A percentile compares a stretch with the other conserved stretches of the same genome.
Conservation (phyloP, 148 eudicot species). For the Persicaria maculosa region DNA sequence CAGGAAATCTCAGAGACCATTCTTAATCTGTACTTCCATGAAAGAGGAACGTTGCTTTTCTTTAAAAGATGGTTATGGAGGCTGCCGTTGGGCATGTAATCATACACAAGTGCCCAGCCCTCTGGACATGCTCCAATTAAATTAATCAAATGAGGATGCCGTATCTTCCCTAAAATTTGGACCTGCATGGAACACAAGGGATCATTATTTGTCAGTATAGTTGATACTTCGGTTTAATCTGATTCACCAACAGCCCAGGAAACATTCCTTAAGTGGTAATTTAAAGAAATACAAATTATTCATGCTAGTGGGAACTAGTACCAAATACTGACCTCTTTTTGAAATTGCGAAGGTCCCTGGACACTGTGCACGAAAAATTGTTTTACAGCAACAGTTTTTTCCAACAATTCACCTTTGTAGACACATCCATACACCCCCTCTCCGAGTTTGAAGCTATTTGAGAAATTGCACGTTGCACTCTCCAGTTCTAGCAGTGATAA, state of each 20-base stretch:
- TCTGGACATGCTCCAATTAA: conserved; percentile 74
- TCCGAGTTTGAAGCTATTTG: conserved; percentile 65
- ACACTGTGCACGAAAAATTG: conserved; percentile 49
- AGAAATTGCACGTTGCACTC: conserved; percentile 75
- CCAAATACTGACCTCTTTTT: conserved; percentile 42
- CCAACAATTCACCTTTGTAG: conserved; percentile 75
- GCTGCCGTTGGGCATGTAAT: conserved; percentile 54
- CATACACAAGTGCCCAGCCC: conserved; percentile 67
- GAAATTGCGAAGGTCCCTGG: conserved; percentile 55
- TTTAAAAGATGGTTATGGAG: conserved; percentile 40
- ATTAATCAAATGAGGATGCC: conserved; percentile 63
- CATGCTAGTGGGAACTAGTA: background rate
- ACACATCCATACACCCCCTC: conserved; percentile 53
- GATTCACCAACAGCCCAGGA: background rate
- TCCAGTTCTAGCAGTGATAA: conserved; percentile 60
- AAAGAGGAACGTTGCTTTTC: conserved; percentile 37
- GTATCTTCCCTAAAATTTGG: conserved; percentile 50
- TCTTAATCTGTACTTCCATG: conserved; percentile 64
- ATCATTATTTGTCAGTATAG: background rate
- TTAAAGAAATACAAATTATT: background rate
- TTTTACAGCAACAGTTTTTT: conserved; percentile 62
- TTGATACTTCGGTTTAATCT: background rate
- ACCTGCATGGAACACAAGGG: conserved; percentile 30
- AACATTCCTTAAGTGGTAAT: background rate
- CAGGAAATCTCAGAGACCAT: conserved; percentile 60